phyloP scores from a whole-genome alignment of 352 stramenopile species.

The Ophiocytium majus region DNA sequence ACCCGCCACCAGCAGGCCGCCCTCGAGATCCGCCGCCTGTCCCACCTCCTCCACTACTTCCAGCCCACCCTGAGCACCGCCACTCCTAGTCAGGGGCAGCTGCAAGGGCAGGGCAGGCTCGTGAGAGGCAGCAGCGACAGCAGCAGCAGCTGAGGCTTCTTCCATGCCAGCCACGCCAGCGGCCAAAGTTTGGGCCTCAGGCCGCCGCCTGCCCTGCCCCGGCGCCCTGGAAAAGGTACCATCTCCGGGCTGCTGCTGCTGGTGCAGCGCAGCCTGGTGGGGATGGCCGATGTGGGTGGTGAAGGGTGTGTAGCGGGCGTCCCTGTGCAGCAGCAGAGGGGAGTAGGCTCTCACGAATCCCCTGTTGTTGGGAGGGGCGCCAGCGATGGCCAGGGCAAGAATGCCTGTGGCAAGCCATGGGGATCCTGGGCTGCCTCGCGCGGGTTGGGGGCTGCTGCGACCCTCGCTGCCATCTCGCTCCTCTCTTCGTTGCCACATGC shows the following conservation, averaged over 20 bases:
- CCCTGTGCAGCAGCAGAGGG: background rate
- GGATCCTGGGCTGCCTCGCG: background rate
- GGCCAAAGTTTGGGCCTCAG: background rate
- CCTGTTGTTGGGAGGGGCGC: background rate
- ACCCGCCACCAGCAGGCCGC: background rate
- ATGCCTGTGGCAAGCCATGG: slow-evolving; percentile 17
- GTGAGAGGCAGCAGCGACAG: background rate
- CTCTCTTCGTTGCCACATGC: too few relatives aligned
- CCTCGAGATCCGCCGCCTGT: background rate
- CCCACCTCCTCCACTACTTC: background rate
- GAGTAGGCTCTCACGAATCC: background rate
- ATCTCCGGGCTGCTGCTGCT: background rate
- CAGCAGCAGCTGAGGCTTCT: background rate
- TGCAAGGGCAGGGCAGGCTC: background rate
- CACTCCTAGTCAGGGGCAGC: background rate
- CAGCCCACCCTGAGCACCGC: background rate
- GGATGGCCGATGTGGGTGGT: background rate
- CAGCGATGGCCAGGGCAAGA: slow-evolving; percentile 1
- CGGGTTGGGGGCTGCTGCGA: background rate
- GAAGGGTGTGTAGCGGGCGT: background rate
- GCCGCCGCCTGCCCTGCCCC: background rate
- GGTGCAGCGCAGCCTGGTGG: too few relatives aligned
- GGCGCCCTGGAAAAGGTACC: background rate
- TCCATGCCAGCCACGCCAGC: background rate
- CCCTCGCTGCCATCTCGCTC: background rate